These are phyloP conservation scores for Globisporangium nodosum DNA, from an alignment of 352 stramenopile species.

Conservation along the genomic window DNA sequence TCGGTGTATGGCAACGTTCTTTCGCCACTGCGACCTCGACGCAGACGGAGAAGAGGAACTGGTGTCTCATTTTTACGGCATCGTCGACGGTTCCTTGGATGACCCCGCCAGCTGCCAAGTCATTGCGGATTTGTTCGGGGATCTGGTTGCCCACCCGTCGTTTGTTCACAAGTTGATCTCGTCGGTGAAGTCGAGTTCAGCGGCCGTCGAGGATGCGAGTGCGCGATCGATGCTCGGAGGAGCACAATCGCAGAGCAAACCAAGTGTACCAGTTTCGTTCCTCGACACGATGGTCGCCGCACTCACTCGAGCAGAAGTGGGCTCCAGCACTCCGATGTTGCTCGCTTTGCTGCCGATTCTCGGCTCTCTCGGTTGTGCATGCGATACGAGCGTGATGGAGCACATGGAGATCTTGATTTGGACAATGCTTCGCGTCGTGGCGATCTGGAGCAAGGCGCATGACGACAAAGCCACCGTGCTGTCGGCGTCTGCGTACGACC, in stretches of 20 bases:
- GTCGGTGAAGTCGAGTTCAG: conserved; percentile 9
- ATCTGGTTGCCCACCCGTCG: not conserved
- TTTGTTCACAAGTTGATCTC: conserved; percentile 31
- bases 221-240: not conserved
- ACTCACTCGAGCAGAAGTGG: conserved; percentile 28
- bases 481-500: conserved; percentile 30
- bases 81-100: conserved; percentile 4
- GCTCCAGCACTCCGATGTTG: conserved; percentile 17
- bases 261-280: conserved; percentile 11
- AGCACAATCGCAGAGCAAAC: not conserved
- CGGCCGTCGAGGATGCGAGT: not conserved
- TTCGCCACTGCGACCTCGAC: conserved; percentile 38
- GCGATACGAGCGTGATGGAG: conserved; percentile 20
- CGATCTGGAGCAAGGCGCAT: conserved; percentile 45
- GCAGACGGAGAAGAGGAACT: conserved; percentile 15
- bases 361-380: conserved; percentile 39
- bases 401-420: conserved; percentile 41
- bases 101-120: conserved; percentile 3
- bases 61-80: conserved; percentile 18
- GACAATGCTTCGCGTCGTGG: conserved; percentile 42
- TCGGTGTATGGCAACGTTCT: conserved; percentile 25
- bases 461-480: conserved; percentile 17
- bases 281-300: conserved; percentile 30
- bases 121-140: conserved; percentile 8
- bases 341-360: conserved; percentile 21